Base-by-base conservation (phyloP, 192 early-diverging fungal genomes). In the Coemansia sp. region DNA sequence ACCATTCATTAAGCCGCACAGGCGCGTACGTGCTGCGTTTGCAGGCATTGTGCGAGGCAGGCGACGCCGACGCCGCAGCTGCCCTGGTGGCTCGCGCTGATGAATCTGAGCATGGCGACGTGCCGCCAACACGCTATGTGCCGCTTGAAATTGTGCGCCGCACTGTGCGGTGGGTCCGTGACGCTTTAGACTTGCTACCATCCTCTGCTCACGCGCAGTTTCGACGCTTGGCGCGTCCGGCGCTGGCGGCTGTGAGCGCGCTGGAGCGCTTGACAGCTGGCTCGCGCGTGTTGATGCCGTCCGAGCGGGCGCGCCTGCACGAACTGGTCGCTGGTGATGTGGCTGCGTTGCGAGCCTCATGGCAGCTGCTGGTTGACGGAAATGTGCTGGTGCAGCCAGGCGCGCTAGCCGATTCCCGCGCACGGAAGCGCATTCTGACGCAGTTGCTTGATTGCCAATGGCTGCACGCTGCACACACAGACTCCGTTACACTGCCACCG, bases 1-100 rank as follows among this genome's bases (percentile, higher is more conserved):
- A 89, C 71, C 83, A 85, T 39, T 82, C 85, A 24, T 69, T 89
- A 8, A 77, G 70, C 51, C 82, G 80, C 33, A 61, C 76, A 6
- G 78, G 85, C 5, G 87, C 86, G 8, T 90, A 87, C 54, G 67
- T 80, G 8, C 64, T 83, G 31, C 84, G 87, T 0, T 53, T 86
- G n/a, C 75, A 80, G 51, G 70, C 66, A 11, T 72, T 90, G 36
- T 84, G 79, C 56, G 80, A 87, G 57, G 50, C 61, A 3, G 78
- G 86, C 21, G 58, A 68, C 14, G 36, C 67, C 3, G 67, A 71
- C 10, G 52, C 32, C 8, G 62, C 63, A 5, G 54, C 63, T 4
- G 57, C 25, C 1, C 54, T 80, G 6, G 51, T 76, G 10, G 24
- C 20, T 22, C 63, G 72, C 33, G 62, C 74, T 21, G 71, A 76